A percentile compares a stretch with the other conserved stretches of the same genome.
Evolutionary conservation across 331 rosid species (phyloP).

Genomic region (Arachis monticola): DNA sequence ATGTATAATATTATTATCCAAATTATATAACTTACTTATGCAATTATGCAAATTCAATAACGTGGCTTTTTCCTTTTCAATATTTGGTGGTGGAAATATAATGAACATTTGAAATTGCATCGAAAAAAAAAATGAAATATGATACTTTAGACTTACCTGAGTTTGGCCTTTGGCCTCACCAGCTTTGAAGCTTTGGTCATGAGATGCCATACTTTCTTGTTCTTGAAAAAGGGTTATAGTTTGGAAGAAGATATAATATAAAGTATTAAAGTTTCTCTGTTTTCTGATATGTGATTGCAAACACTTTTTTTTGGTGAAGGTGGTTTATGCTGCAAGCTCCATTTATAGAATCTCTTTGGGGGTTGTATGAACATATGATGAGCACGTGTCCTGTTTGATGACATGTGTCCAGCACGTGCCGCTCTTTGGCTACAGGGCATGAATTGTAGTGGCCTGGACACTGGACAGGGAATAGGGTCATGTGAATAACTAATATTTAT

Average conservation of each 20-base stretch:
- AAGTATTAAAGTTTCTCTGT: no score
- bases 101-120: neutral
- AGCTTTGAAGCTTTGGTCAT: conserved; percentile 46
- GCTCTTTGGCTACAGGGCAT: neutral
- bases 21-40: no score
- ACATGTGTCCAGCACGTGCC: conserved; percentile 44
- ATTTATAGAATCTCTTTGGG: conserved; percentile 35
- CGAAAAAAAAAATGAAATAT: neutral
- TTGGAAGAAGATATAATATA: neutral
- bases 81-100: neutral
- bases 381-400: conserved; percentile 41
- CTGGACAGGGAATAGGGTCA: no score
- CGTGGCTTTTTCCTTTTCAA: no score
- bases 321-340: neutral
- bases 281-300: neutral
- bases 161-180: conserved; percentile 68
- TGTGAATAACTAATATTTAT: no score
- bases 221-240: neutral
- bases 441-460: neutral
- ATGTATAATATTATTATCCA: no score
- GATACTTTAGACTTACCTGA: conserved; percentile 48
- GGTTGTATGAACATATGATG: neutral
- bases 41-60: no score
- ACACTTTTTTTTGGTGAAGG: neutral
- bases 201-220: conserved; percentile 63